A percentile compares a stretch with the other conserved stretches of the same genome.
Conservation (phyloP, 1,139 yeast genomes). For the Saccharomyces hybrid region DNA sequence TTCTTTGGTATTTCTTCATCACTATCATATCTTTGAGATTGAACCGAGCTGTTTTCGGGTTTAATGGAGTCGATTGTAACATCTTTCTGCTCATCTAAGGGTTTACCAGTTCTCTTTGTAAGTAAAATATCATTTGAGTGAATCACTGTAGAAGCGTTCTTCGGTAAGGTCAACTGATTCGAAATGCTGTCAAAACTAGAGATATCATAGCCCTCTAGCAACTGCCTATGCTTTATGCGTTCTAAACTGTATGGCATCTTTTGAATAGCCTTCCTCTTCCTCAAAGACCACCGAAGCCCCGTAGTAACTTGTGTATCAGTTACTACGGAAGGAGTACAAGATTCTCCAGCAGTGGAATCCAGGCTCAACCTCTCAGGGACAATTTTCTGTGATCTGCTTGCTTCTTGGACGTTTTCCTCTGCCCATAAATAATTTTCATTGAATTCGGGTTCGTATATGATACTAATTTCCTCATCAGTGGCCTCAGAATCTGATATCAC, state of each 20-base stretch:
- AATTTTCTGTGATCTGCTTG: not conserved
- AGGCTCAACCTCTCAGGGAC: not conserved
- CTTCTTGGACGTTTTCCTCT: not conserved
- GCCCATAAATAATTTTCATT: not conserved
- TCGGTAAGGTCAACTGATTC: conserved; percentile 8
- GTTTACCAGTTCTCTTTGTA: not conserved
- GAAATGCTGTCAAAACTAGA: conserved; percentile 12
- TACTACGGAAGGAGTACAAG: not conserved
- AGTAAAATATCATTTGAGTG: not conserved
- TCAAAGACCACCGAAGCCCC: conserved; percentile 12
- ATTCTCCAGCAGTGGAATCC: not conserved
- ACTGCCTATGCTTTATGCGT: conserved; percentile 26
- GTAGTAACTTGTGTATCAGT: not conserved
- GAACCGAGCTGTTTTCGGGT: not conserved
- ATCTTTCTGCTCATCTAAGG: not conserved
- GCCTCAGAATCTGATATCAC: not conserved
- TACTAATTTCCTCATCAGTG: not conserved
- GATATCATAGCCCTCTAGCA: conserved; percentile 26
- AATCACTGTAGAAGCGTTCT: not conserved
- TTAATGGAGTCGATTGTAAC: not conserved
- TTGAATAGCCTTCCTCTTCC: conserved; percentile 30
- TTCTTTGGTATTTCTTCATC: not conserved
- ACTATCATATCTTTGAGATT: not conserved
- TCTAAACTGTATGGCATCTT: conserved; percentile 31
- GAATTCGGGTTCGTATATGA: not conserved